Evolutionary conservation across 1,139 yeast genomes (phyloP), one percentile per base, ranked within the genome.

Genomic region (Candida sanyaensis): DNA sequence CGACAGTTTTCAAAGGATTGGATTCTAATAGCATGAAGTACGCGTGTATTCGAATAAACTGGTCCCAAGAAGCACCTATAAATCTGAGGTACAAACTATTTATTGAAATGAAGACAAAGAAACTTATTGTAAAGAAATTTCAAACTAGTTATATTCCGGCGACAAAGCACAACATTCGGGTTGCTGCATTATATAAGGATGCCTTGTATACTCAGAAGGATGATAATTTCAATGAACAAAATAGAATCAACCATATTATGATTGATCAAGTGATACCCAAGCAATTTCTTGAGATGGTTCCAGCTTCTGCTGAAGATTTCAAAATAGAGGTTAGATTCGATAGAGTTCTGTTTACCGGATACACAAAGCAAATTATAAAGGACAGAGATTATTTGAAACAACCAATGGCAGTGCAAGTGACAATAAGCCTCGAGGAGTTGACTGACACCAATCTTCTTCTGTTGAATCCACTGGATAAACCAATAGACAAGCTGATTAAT

Each of bases 391-490:
- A 78, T 43, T 61, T 83, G 44, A 77, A 75, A 52, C 84, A 81
- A 50, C 84, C 86, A 2, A 78, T 83, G 79, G 76, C 83, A 3
- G 71, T 79, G 6, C 74, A 81, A 13, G 78, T 81, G 31, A 71
- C 82, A 1, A 63, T 83, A 45, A 69, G 68, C 36, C 60, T 77
- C 1, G 73, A 72, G n/a, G 86, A 81, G 23, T 41, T 54, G 28
- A 46, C 50, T 2, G 52, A 48, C 32, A 45, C 49, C 27, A 54
- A 51, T 55, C 80, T 40, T 50, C 58, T 53, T 52, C 60, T 30
- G 54, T 64, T 8, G 65, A 65, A 48, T 46, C 68, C 36, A 29
- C 44, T 32, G 9, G 32, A 40, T 6, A 42, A 36, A 23, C 52
- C 48, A 10, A 21, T 46, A 23, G 48, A 54, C 29, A 48, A 53